Evolutionary conservation across 768 basidiomycete species (phyloP).

Genomic region (Daedalea quercina): DNA sequence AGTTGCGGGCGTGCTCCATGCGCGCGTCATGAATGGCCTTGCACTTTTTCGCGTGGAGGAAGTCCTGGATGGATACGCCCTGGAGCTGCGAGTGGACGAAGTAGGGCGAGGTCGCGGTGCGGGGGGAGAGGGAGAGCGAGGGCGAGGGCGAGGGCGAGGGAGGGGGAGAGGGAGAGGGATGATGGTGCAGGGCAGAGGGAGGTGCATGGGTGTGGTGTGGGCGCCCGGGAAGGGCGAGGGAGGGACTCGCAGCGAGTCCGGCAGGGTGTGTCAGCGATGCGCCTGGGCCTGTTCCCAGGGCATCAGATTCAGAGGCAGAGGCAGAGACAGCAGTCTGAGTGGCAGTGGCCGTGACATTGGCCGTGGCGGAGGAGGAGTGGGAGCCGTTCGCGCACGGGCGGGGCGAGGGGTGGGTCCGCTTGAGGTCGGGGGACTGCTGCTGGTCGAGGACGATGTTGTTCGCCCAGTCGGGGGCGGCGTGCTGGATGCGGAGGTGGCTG

Average conservation of each 20-base stretch:
- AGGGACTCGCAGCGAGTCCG: slow-evolving; percentile 2
- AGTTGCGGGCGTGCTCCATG: slow-evolving; percentile 39
- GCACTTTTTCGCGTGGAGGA: slow-evolving; percentile 35
- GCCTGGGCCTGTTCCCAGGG: slow-evolving; percentile 4
- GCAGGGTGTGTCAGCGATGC: slow-evolving; percentile 13
- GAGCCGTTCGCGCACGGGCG: slow-evolving; percentile 6
- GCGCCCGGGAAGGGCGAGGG: slow-evolving; percentile 7
- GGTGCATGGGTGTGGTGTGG: slow-evolving; percentile 9
- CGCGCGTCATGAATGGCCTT: slow-evolving; percentile 36
- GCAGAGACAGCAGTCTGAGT: no score
- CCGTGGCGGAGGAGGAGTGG: no score
- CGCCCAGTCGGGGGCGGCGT: slow-evolving; percentile 24
- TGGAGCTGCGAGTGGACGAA: slow-evolving; percentile 93
- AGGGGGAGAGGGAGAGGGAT: slow-evolving; percentile 16
- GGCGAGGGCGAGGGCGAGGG: slow-evolving; percentile 16
- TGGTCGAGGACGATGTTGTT: slow-evolving; percentile 31
- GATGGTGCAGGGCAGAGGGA: no score
- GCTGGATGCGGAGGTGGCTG: slow-evolving; percentile 28
- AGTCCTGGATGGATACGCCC: slow-evolving; percentile 72
- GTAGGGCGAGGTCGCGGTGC: slow-evolving; percentile 83
- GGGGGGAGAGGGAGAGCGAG: no score
- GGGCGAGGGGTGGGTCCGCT: slow-evolving; percentile 8
- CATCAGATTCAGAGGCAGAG: slow-evolving; percentile 6
- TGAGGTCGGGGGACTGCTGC: slow-evolving; percentile 22
- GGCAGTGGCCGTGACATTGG: no score